Evolutionary conservation across 1,284 basidiomycete genomes (phyloP).

Genomic region (Boletus mariae): DNA sequence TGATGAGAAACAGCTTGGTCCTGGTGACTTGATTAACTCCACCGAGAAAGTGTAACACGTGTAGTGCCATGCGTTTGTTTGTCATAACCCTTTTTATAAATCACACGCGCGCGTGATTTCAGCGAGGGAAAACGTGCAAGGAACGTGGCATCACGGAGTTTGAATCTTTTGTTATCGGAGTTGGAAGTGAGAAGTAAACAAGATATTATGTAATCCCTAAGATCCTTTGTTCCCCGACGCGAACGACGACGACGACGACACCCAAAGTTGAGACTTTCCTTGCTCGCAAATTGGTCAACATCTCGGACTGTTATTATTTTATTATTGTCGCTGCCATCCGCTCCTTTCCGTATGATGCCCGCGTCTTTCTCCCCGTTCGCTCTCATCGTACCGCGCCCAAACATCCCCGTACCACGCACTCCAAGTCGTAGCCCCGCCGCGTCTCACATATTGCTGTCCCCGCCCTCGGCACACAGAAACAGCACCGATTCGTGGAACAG

Average conservation of each 20-base stretch:
- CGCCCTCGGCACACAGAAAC: slow-evolving; percentile 53
- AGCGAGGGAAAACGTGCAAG: slow-evolving; percentile 17
- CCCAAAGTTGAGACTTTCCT: slow-evolving; percentile 21
- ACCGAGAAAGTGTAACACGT: slow-evolving; percentile 15
- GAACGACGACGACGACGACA: slow-evolving; percentile 28
- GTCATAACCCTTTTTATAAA: slow-evolving; percentile 2
- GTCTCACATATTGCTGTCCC: slow-evolving; percentile 47
- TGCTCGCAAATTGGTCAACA: slow-evolving; percentile 9
- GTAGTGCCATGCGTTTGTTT: slow-evolving; percentile 13
- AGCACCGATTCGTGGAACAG: slow-evolving; percentile 81
- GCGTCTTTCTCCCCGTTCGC: slow-evolving; percentile 46
- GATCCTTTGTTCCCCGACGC: slow-evolving; percentile 11
- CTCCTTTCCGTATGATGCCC: slow-evolving; percentile 32
- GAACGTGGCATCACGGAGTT: slow-evolving; percentile 25
- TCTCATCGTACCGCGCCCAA: slow-evolving; percentile 53
- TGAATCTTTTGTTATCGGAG: slow-evolving; percentile 20
- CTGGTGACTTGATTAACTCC: slow-evolving; percentile 16
- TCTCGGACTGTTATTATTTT: slow-evolving; percentile 21
- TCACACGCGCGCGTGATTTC: slow-evolving; percentile 23
- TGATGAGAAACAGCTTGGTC: slow-evolving; percentile 10
- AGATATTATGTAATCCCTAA: slow-evolving; percentile 22
- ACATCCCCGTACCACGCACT: slow-evolving; percentile 41
- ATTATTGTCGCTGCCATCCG: slow-evolving; percentile 23
- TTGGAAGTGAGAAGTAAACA: slow-evolving; percentile 20
- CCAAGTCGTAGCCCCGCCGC: slow-evolving; percentile 45